Base-by-base conservation (phyloP, 768 basidiomycete species). In the Boletus bicolor region DNA sequence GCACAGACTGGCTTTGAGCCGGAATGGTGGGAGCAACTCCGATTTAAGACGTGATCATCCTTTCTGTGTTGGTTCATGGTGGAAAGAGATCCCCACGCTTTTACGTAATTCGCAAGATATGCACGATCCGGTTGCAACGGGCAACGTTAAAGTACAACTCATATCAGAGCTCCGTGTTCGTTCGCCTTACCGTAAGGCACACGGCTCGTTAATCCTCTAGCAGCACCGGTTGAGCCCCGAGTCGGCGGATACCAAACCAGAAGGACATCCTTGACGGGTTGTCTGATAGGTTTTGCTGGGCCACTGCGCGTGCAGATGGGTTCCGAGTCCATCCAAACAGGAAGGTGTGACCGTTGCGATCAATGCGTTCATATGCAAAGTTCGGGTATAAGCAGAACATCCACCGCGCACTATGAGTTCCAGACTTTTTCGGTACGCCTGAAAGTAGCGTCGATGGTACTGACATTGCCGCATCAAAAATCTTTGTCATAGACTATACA, bases 11-110 rank as follows among this genome's bases (percentile, higher is more conserved):
- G 26, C 51, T 8, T 54, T 11, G 51, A 54, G 42, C 37, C 39
- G 8, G 26, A 24, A 21, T 41, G 32, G 43, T 7, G 37, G 21
- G 26, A 28, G 6, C 12, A 44, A 30, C 38, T 17, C 47, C 37
- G 32, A 34, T 49, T 44, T 43, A 6, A 30, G 43, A 17, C n/a
- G 46, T 30, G 56, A 57, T 57, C 55, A 35, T 56, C 55, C 41
- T 30, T 19, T 36, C 28, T 14, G n/a, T 38, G 38, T 41, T 26
- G 24, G 21, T 12, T 35, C 30, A 51, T 36, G 6, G 17, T 17
- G 36, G 36, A 48, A 11, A 36, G 47, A 14, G 35, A 15, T 19
- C 2, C 4, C 7, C 36, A n/a, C 28, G 6, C n/a, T 44, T 49
- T 38, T 50, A 41, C 37, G 42, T 44, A 44, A 50, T 19, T 44